phyloP scores from a whole-genome alignment of 140 eudicot species.

The Artemisia princeps region DNA sequence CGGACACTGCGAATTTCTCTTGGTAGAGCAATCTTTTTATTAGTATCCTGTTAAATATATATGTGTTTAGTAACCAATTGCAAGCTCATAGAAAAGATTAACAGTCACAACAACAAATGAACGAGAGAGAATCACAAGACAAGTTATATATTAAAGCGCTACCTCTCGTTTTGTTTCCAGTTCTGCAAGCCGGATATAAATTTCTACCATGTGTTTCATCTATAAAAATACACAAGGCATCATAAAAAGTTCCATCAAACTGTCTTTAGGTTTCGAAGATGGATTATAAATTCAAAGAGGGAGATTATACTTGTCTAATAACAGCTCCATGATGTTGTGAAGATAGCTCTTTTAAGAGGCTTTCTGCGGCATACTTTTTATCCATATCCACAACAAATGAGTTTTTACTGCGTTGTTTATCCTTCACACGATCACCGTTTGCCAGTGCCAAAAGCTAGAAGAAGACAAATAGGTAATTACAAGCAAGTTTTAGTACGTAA shows the following conservation, averaged over 20 bases:
- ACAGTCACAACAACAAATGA: constrained; percentile 8
- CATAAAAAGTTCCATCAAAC: constrained; percentile 7
- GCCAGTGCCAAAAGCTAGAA: constrained; percentile 83
- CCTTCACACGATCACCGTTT: constrained; percentile 93
- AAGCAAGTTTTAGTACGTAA: too few species aligned
- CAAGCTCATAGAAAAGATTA: constrained; percentile 5
- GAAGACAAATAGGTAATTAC: constrained; percentile 1
- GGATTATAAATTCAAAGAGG: not conserved
- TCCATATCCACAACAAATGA: constrained; percentile 94
- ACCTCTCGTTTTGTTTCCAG: constrained; percentile 92
- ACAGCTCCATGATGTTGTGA: constrained; percentile 63
- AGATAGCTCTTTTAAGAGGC: constrained; percentile 67
- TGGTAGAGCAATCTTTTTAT: constrained; percentile 66
- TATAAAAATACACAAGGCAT: constrained; percentile 25
- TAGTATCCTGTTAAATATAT: constrained; percentile 60
- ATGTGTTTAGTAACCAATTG: not conserved
- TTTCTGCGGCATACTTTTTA: constrained; percentile 90
- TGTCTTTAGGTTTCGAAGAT: not conserved
- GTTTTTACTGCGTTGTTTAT: constrained; percentile 88
- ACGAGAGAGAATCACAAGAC: constrained; percentile 9
- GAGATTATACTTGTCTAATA: constrained; percentile 59
- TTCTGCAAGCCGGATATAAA: constrained; percentile 91
- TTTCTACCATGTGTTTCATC: constrained; percentile 96
- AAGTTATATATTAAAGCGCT: not conserved
- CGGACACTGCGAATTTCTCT: constrained; percentile 85